These are phyloP conservation scores for Graphilbum ipis-grandicollis DNA, from an alignment of 2,329 filamentous ascomycete species.

Conservation along the genomic window DNA sequence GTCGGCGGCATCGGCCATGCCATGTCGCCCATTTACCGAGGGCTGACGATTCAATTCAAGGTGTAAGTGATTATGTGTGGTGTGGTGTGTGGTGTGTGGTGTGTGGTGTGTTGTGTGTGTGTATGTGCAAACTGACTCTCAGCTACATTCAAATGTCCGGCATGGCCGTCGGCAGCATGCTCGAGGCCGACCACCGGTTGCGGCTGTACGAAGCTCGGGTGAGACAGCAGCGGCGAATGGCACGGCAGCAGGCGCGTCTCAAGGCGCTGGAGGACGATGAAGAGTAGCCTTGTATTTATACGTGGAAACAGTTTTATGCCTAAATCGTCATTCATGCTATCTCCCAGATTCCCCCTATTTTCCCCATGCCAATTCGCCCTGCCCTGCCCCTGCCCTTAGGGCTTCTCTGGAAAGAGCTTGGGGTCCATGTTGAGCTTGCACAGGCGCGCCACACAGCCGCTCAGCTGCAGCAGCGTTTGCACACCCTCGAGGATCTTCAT, in stretches of 20 bases:
- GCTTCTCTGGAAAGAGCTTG: slow-evolving; percentile 44
- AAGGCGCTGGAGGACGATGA: slow-evolving; percentile 7
- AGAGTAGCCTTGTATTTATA: too few relatives aligned
- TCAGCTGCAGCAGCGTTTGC: slow-evolving; percentile 84
- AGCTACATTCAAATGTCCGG: slow-evolving; percentile 75
- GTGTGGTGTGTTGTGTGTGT: not conserved
- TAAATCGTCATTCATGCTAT: too few relatives aligned
- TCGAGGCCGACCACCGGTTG: slow-evolving; percentile 56
- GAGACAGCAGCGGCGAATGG: slow-evolving; percentile 44
- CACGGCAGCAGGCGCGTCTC: slow-evolving; percentile 37
- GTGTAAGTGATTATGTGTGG: slow-evolving; percentile 33
- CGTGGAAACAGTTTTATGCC: too few relatives aligned
- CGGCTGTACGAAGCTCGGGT: slow-evolving; percentile 49
- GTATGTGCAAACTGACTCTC: slow-evolving; percentile 2
- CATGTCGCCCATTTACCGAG: slow-evolving; percentile 54
- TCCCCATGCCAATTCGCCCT: too few relatives aligned
- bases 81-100: not conserved
- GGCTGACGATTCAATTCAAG: slow-evolving; percentile 60
- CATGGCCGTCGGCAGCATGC: slow-evolving; percentile 63
- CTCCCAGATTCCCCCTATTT: too few relatives aligned
- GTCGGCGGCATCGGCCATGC: slow-evolving; percentile 44
- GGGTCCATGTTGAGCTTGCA: slow-evolving; percentile 96
- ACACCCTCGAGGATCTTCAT: slow-evolving; percentile 99
- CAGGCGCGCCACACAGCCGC: slow-evolving; percentile 77
- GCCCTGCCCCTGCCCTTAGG: not conserved